These are phyloP conservation scores for Sporothrix sp. DNA, from an alignment of 2,329 filamentous ascomycete genomes.

Conservation along the genomic window DNA sequence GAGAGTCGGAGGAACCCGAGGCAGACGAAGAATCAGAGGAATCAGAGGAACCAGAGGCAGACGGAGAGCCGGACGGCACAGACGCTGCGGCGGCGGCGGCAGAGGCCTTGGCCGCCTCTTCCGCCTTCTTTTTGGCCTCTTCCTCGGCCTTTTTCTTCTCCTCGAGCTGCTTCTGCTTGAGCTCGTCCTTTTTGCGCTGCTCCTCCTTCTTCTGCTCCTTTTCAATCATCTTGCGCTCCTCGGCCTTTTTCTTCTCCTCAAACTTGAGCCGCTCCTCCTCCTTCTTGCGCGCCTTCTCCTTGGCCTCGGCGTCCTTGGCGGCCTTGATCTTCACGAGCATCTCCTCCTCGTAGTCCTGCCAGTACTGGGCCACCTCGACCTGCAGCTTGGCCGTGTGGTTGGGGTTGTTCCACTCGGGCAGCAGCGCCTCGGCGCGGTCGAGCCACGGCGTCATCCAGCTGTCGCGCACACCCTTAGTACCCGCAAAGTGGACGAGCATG, in stretches of 20 bases:
- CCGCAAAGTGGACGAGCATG: conserved; percentile 24
- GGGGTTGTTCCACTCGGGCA: conserved; percentile 24
- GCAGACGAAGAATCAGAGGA: background rate
- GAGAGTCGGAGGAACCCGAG: too few relatives aligned
- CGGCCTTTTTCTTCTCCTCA: conserved; percentile 10
- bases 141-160: conserved; percentile 12
- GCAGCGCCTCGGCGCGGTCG: conserved; percentile 20
- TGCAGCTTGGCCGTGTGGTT: conserved; percentile 16
- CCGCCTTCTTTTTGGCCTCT: conserved; percentile 6
- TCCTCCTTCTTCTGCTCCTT: conserved; percentile 13
- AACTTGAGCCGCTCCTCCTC: conserved; percentile 2
- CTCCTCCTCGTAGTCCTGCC: conserved; percentile 17
- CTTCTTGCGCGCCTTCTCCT: background rate
- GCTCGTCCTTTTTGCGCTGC: conserved; percentile 8
- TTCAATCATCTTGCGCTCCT: conserved; percentile 8
- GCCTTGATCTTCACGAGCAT: conserved; percentile 1
- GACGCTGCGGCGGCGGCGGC: background rate
- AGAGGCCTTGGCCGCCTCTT: background rate
- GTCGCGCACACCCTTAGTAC: conserved; percentile 23
- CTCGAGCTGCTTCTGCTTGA: conserved; percentile 8
- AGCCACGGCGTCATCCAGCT: conserved; percentile 26
- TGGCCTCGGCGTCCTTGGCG: conserved; percentile 4
- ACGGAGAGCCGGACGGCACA: background rate
- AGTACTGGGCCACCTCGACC: conserved; percentile 18
- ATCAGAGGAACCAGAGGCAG: background rate